Base-by-base conservation (phyloP, 805 yeast genomes). In the Candida tallmaniae region DNA sequence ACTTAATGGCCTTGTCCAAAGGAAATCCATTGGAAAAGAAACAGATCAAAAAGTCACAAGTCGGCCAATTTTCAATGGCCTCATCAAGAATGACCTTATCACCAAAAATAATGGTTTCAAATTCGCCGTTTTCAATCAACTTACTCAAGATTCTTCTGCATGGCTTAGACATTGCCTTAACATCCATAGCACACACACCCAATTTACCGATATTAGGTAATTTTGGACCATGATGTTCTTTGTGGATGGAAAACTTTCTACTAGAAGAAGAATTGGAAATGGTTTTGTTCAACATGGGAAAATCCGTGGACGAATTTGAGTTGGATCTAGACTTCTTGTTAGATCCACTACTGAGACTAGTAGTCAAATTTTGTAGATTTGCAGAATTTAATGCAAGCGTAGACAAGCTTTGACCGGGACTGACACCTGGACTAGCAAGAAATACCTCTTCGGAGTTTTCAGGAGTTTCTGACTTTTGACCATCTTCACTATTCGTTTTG, bases 161-260 rank as follows among this genome's bases (percentile, higher is more conserved):
- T 2, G 99, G 98, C 63, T 93, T 93, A 28, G 95, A 83, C 52
- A 95, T 72, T 2, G 89, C 98, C 59, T 93, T 93, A 39, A 89
- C 81, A 59, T 93, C 99, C 97, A 93, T 89, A 8, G 99, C 99
- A 63, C 99, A 93, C 2, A 93, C 96, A 34, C 99, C 99, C 47
- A 93, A 86, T 46, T 86, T 89, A 25, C 98, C 97, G 44, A 89
- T 77, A 45, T 73, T 78, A 3, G 85, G 86, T 33, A 79, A 50
- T 42, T 71, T 70, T 3, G 79, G 74, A 8, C 72, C 68, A 6
- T 60, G 60, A 8, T 51, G 54, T 34, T 65, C 74, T 35, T 54
- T 56, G 15, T 62, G 59, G 16, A 62, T 60, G 5, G 60, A 50
- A 8, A 52, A 42, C 12, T 63, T 54, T 31, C 54, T 55, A 12